phyloP scores from a whole-genome alignment of 2,329 filamentous ascomycete genomes.

The Paecilomyces dactylethromorphus region DNA sequence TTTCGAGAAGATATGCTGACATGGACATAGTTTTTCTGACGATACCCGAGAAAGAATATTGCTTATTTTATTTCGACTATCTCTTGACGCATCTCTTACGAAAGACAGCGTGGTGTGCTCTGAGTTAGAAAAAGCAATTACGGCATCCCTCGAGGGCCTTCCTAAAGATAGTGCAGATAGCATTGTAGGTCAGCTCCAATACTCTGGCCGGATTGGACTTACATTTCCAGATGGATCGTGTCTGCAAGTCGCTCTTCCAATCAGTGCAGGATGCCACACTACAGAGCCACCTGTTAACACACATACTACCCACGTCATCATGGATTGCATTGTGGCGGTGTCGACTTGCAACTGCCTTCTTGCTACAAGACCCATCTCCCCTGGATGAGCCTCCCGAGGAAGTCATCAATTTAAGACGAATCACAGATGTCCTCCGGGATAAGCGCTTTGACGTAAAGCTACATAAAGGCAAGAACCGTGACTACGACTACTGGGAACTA shows the following conservation, averaged over 20 bases:
- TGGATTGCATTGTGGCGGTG: conserved; percentile 34
- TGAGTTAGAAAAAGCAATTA: conserved; percentile 27
- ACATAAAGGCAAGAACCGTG: conserved; percentile 8
- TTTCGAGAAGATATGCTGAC: conserved; percentile 1
- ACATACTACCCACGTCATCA: conserved; percentile 31
- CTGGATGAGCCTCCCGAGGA: conserved; percentile 19
- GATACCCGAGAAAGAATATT: conserved; percentile 25
- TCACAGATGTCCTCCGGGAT: conserved; percentile 22
- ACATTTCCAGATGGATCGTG: conserved; percentile 18
- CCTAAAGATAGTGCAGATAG: conserved; percentile 12
- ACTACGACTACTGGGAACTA: conserved; percentile 60
- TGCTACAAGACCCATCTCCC: conserved; percentile 20
- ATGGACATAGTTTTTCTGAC: conserved; percentile 22
- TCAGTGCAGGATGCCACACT: conserved; percentile 32
- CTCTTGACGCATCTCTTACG: conserved; percentile 27
- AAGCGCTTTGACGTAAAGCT: conserved; percentile 24
- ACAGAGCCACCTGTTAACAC: conserved; percentile 33
- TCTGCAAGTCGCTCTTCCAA: conserved; percentile 20
- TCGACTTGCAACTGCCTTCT: conserved; percentile 31
- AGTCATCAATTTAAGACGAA: conserved; percentile 22
- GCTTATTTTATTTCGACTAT: conserved; percentile 29
- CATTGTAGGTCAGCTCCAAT: conserved; percentile 11
- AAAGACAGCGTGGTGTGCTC: conserved; percentile 20
- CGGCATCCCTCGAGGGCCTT: conserved; percentile 21
- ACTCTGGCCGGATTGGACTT: conserved; percentile 5